Percentiles rank a stretch among this genome's conserved stretches.
Evolutionary conservation across 805 yeast species (phyloP).

Genomic region (Barnettozyma salicaria): DNA sequence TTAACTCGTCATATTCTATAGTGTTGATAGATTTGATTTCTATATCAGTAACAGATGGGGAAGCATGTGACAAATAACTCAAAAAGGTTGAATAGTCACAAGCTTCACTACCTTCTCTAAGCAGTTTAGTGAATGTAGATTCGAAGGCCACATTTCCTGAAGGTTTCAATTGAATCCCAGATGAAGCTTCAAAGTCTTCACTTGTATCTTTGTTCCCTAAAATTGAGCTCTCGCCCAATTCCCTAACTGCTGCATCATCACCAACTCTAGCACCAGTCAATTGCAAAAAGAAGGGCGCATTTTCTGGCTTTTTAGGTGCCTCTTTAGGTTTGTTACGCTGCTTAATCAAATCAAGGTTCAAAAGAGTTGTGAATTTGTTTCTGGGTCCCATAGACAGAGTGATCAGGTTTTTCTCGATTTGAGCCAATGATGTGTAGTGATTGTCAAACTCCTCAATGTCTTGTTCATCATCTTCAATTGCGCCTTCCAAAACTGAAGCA

Average conservation of each 20-base stretch:
- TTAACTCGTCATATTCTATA: constrained; percentile 55
- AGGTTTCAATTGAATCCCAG: constrained; percentile 23
- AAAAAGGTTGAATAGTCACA: constrained; percentile 47
- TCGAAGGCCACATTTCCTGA: constrained; percentile 47
- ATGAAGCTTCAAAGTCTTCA: constrained; percentile 1
- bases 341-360: constrained; percentile 78
- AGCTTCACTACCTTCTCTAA: constrained; percentile 45
- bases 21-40: constrained; percentile 78
- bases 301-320: constrained; percentile 78
- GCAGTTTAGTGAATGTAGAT: constrained; percentile 60
- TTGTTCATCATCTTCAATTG: constrained; percentile 44
- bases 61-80: constrained; percentile 44
- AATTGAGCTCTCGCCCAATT: constrained; percentile 28
- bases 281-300: constrained; percentile 75
- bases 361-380: constrained; percentile 67
- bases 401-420: constrained; percentile 54
- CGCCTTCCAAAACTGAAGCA: constrained; percentile 67
- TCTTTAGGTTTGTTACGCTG: constrained; percentile 86
- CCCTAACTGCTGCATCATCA: constrained; percentile 50
- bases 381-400: constrained; percentile 78
- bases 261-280: constrained; percentile 63
- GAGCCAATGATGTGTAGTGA: constrained; percentile 50
- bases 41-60: constrained; percentile 77
- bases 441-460: constrained; percentile 27
- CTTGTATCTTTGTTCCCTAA: constrained; percentile 6